Percentiles rank a stretch among this genome's conserved stretches.
Conservation (phyloP, 1,284 basidiomycete genomes). For the Wolfiporia cocos region DNA sequence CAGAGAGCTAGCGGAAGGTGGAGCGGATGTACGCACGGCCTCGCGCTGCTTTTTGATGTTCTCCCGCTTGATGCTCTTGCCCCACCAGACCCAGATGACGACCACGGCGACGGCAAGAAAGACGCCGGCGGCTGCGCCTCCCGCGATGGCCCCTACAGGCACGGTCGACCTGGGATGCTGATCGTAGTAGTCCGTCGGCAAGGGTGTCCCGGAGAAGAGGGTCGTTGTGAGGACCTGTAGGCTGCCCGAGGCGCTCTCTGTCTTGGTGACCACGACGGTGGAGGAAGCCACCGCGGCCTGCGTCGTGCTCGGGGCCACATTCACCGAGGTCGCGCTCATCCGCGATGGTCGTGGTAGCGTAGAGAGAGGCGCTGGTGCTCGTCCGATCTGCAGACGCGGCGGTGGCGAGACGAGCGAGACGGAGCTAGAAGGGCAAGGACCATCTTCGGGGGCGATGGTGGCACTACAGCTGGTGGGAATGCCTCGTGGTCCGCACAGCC, state of each 20-base stretch:
- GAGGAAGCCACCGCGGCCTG: neutral
- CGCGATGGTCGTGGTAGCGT: too few relatives aligned
- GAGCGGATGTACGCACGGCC: constrained; percentile 27
- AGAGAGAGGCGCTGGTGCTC: too few relatives aligned
- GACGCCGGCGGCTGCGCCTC: constrained; percentile 42
- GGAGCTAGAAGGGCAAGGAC: too few relatives aligned
- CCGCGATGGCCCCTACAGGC: constrained; percentile 45
- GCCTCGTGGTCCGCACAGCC: too few relatives aligned
- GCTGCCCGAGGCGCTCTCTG: constrained; percentile 1
- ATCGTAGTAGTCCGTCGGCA: neutral
- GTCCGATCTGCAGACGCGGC: too few relatives aligned
- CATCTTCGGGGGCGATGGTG: too few relatives aligned
- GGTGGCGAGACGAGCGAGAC: too few relatives aligned
- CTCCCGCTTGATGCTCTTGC: constrained; percentile 34
- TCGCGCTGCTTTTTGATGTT: constrained; percentile 32
- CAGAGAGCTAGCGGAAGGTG: neutral
- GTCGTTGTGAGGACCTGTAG: constrained; percentile 27
- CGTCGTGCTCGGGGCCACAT: neutral
- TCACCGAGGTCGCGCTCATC: constrained; percentile 5
- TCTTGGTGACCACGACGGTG: neutral
- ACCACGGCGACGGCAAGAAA: constrained; percentile 38
- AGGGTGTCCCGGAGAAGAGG: constrained; percentile 17
- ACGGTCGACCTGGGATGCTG: constrained; percentile 15
- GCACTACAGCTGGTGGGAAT: too few relatives aligned
- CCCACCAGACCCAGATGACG: constrained; percentile 46